Conservation (phyloP, 495 filamentous ascomycete species). For the Oidiodendron maius region DNA sequence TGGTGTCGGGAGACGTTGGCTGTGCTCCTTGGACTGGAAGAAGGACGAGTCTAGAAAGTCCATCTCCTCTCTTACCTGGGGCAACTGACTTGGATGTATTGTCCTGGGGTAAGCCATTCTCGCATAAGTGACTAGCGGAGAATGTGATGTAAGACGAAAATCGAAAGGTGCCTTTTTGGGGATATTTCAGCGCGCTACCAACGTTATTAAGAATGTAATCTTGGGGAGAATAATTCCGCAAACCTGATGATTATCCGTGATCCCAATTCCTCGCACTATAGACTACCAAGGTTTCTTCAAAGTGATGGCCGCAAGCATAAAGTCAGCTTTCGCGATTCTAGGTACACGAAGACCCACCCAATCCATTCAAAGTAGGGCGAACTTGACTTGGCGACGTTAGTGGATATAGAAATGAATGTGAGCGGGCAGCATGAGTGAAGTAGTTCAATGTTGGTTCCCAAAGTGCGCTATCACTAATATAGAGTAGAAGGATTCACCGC, state of each 20-base stretch:
- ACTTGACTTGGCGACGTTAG: neutral
- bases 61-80: constrained; percentile 1
- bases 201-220: neutral
- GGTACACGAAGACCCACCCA: neutral
- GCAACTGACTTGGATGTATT: neutral
- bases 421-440: no score
- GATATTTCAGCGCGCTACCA: neutral
- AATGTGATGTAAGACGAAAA: neutral
- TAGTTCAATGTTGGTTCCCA: no score
- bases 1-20: neutral
- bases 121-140: neutral
- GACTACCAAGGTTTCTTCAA: neutral
- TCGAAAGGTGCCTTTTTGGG: neutral
- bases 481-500: no score
- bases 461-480: no score
- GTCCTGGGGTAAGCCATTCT: neutral
- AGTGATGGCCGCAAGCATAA: neutral
- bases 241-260: neutral
- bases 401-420: no score
- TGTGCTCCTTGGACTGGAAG: neutral
- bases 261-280: neutral
- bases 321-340: neutral
- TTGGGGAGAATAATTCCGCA: neutral
- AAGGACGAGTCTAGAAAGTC: neutral
- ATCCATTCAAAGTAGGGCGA: neutral